phyloP scores from a whole-genome alignment of 164 flowering plant genomes.

The Pachysandra terminalis region DNA sequence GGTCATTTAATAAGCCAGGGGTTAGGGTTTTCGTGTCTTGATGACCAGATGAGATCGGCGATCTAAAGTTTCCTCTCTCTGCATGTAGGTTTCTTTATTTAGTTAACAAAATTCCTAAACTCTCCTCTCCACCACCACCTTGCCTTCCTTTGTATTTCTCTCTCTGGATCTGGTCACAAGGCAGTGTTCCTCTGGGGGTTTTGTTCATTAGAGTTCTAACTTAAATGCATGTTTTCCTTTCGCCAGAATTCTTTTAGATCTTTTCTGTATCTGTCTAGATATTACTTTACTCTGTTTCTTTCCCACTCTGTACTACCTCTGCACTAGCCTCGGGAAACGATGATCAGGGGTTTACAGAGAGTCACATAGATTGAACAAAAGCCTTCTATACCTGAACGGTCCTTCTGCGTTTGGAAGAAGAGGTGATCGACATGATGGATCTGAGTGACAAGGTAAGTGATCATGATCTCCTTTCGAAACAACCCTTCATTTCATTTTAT shows the following conservation, averaged over 20 bases:
- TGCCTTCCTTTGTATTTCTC: not conserved
- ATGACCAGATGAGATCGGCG: not conserved
- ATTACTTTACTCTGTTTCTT: not conserved
- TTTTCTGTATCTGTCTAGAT: not conserved
- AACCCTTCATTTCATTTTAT: no score
- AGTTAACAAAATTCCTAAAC: no score
- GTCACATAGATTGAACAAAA: no score
- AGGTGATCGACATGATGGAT: slow-evolving; percentile 18
- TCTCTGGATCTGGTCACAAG: not conserved
- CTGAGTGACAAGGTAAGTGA: slow-evolving; percentile 27
- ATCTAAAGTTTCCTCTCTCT: not conserved
- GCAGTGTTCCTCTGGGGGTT: not conserved
- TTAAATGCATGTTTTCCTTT: not conserved
- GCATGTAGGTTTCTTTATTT: slow-evolving; percentile 1
- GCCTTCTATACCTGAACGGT: no score
- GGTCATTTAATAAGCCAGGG: slow-evolving; percentile 10
- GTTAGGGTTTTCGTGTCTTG: slow-evolving; percentile 18
- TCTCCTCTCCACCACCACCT: no score
- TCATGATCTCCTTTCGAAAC: no score
- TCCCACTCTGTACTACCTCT: no score
- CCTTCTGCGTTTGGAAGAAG: no score
- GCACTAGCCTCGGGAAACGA: not conserved
- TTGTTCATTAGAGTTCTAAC: slow-evolving; percentile 2
- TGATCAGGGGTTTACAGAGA: not conserved
- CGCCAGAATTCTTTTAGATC: not conserved